Evolutionary conservation across 192 early-diverging fungal genomes (phyloP).

Genomic region (Coemansia sp.): DNA sequence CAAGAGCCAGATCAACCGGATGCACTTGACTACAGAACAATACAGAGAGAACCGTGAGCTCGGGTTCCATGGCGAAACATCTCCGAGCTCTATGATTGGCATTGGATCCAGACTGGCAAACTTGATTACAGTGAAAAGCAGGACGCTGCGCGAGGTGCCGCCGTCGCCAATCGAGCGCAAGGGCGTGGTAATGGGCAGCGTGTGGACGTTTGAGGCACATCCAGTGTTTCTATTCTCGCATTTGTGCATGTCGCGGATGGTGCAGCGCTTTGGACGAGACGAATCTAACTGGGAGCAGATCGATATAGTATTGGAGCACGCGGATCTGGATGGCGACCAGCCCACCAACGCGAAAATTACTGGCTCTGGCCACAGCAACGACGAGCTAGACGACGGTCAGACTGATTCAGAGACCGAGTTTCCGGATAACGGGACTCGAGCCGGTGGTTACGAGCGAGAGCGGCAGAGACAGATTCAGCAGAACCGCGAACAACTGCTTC

Average conservation of each 20-base stretch:
- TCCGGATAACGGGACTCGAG: slow-evolving; percentile 32
- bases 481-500: slow-evolving; percentile 51
- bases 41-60: slow-evolving; percentile 14
- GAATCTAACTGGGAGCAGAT: slow-evolving; percentile 78
- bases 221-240: slow-evolving; percentile 58
- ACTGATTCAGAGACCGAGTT: slow-evolving; percentile 30
- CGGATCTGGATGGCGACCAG: background rate
- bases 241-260: slow-evolving; percentile 78
- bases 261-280: slow-evolving; percentile 87
- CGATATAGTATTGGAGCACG: slow-evolving; percentile 50
- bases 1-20: slow-evolving; percentile 50
- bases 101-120: background rate
- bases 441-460: slow-evolving; percentile 47
- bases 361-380: background rate
- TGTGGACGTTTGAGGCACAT: slow-evolving; percentile 76
- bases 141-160: slow-evolving; percentile 61
- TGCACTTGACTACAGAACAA: slow-evolving; percentile 40
- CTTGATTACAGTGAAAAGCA: slow-evolving; percentile 4
- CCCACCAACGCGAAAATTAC: background rate
- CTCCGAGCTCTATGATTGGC: background rate
- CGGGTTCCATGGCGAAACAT: slow-evolving; percentile 12
- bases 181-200: slow-evolving; percentile 88
- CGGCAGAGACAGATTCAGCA: slow-evolving; percentile 50
- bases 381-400: background rate
- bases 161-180: slow-evolving; percentile 74